Evolutionary conservation across 257 asterid species (phyloP).

Genomic region (Parsonsia alboflavescens): DNA sequence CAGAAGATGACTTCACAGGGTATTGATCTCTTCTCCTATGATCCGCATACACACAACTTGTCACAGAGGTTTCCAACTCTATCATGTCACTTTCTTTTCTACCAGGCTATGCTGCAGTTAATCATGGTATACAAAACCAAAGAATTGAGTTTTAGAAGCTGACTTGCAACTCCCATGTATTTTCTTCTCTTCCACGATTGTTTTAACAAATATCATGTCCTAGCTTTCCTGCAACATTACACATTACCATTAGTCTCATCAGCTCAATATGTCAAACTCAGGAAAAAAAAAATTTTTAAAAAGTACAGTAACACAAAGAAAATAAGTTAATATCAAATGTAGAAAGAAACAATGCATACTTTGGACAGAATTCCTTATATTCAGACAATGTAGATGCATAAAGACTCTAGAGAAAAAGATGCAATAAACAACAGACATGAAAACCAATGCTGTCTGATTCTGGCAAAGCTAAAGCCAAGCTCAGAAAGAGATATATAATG

Average conservation of each 20-base stretch:
- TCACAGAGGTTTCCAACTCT: background rate
- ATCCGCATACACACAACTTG: slow-evolving; percentile 6
- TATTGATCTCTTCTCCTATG: background rate
- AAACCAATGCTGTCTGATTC: background rate
- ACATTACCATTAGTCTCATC: background rate
- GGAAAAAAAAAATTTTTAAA: background rate
- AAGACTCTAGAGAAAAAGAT: background rate
- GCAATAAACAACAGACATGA: background rate
- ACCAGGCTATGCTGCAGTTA: background rate
- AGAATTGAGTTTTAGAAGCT: background rate
- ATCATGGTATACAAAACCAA: slow-evolving; percentile 3
- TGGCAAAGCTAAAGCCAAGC: background rate
- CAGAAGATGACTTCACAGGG: background rate
- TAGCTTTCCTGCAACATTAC: background rate
- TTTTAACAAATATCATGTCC: background rate
- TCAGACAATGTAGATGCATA: background rate
- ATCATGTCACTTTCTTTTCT: background rate
- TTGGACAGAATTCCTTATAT: background rate
- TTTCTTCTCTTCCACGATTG: slow-evolving; percentile 2
- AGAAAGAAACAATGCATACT: background rate
- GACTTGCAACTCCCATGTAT: background rate
- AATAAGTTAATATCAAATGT: too few relatives aligned
- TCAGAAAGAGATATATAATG: background rate
- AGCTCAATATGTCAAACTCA: background rate
- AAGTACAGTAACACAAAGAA: background rate